phyloP scores from a whole-genome alignment of 306 rosid species.

The Rosa lucieae region DNA sequence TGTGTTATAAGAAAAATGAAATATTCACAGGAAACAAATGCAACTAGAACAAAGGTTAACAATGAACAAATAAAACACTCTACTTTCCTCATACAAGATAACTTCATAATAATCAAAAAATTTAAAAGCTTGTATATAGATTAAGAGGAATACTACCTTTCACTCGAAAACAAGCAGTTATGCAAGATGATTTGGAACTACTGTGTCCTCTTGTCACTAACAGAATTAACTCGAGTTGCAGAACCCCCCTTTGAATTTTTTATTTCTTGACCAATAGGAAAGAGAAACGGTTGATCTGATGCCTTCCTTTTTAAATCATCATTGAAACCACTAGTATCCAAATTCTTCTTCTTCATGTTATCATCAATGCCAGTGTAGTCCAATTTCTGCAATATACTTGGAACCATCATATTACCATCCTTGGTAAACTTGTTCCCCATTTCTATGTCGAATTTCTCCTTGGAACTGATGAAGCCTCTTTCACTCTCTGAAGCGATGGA shows the following conservation, averaged over 20 bases:
- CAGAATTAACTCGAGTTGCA: constrained; percentile 1
- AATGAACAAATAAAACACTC: neutral
- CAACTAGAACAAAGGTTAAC: neutral
- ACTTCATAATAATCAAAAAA: neutral
- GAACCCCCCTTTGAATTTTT: constrained; percentile 34
- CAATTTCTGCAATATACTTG: constrained; percentile 53
- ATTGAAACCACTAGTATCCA: constrained; percentile 44
- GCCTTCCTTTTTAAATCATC: constrained; percentile 41
- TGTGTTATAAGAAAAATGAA: too few species aligned
- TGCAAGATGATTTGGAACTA: constrained; percentile 34
- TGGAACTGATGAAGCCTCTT: constrained; percentile 45
- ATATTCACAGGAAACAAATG: neutral
- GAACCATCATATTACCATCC: constrained; percentile 42
- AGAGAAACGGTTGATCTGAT: constrained; percentile 36
- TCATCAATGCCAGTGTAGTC: constrained; percentile 56
- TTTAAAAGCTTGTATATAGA: neutral
- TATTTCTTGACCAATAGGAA: constrained; percentile 34
- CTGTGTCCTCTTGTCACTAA: constrained; percentile 24
- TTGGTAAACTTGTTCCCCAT: constrained; percentile 44
- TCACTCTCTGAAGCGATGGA: constrained; percentile 48
- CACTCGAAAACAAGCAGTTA: constrained; percentile 26
- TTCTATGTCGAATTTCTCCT: constrained; percentile 60
- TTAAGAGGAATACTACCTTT: constrained; percentile 46
- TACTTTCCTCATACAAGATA: neutral
- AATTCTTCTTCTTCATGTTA: constrained; percentile 36